Evolutionary conservation across 768 basidiomycete genomes (phyloP).

Genomic region (Mycena olivaceomarginata): DNA sequence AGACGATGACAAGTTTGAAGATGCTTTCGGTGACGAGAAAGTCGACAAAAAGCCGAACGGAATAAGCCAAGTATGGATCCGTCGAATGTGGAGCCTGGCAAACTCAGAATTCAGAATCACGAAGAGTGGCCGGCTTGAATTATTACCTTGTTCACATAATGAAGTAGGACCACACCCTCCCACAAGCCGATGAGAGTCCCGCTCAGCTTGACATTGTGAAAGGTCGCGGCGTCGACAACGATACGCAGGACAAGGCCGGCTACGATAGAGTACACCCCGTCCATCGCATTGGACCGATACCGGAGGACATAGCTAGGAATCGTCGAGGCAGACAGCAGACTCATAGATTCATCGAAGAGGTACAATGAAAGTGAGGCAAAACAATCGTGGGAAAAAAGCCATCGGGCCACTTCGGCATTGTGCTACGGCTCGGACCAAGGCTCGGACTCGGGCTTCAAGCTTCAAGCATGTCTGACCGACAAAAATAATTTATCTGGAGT

Average conservation of each 20-base stretch:
- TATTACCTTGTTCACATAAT: conserved; percentile 75
- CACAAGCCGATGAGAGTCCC: conserved; percentile 85
- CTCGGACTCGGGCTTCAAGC: too few species aligned
- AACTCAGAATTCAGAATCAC: too few species aligned
- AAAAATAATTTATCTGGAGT: not conserved
- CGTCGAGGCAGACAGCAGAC: conserved; percentile 36
- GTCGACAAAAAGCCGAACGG: conserved; percentile 83
- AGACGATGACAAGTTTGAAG: conserved; percentile 64
- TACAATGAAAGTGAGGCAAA: not conserved
- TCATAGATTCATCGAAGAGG: conserved; percentile 30
- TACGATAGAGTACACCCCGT: conserved; percentile 81
- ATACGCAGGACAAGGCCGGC: conserved; percentile 81
- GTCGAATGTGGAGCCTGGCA: conserved; percentile 69
- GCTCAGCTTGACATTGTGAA: conserved; percentile 69
- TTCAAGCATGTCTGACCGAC: not conserved
- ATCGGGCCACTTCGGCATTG: not conserved
- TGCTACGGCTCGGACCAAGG: too few species aligned
- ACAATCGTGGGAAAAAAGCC: conserved; percentile 3
- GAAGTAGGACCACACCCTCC: conserved; percentile 86
- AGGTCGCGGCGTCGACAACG: conserved; percentile 72
- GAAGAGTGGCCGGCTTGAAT: too few species aligned
- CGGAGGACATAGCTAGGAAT: conserved; percentile 40
- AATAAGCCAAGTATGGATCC: conserved; percentile 83
- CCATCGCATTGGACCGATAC: conserved; percentile 65
- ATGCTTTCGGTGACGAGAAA: conserved; percentile 78